phyloP scores from a whole-genome alignment of 805 yeast species.

The Danielia reshetovae region DNA sequence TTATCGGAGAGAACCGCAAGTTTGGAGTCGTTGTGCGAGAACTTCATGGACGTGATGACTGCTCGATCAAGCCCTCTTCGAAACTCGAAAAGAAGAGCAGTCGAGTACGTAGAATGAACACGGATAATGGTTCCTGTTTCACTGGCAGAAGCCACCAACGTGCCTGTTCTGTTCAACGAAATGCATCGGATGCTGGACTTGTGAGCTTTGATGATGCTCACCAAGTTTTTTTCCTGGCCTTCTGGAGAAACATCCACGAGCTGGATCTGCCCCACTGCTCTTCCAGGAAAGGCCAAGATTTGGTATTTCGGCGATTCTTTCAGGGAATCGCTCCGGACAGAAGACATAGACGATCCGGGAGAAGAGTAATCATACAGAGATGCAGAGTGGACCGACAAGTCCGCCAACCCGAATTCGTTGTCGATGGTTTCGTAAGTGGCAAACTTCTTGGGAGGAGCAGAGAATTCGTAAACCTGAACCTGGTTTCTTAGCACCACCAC shows the following conservation, averaged over 20 bases:
- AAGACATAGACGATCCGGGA: constrained; percentile 5
- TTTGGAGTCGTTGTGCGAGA: constrained; percentile 70
- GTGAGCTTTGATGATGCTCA: constrained; percentile 76
- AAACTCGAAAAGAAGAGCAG: constrained; percentile 75
- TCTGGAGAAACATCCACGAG: constrained; percentile 67
- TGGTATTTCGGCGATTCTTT: constrained; percentile 31
- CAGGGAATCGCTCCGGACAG: constrained; percentile 6
- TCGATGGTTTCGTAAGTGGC: constrained; percentile 61
- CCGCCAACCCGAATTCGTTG: constrained; percentile 63
- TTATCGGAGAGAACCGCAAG: constrained; percentile 88
- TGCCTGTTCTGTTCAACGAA: constrained; percentile 59
- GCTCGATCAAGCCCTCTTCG: constrained; percentile 90
- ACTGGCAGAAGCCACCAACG: constrained; percentile 75
- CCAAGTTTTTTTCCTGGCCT: constrained; percentile 59
- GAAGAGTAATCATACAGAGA: constrained; percentile 3
- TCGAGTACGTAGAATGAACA: constrained; percentile 63
- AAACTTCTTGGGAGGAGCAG: constrained; percentile 69
- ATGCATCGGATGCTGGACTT: constrained; percentile 60
- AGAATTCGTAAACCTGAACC: constrained; percentile 74
- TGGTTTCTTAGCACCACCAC: constrained; percentile 66
- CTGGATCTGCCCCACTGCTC: constrained; percentile 74
- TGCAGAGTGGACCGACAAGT: constrained; percentile 35
- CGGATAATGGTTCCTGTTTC: constrained; percentile 79
- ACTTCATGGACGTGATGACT: constrained; percentile 73
- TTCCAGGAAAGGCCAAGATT: constrained; percentile 73